A percentile compares a stretch with the other conserved stretches of the same genome.
Conservation (phyloP, 2,329 filamentous ascomycete genomes). For the Trichoderma sp. region DNA sequence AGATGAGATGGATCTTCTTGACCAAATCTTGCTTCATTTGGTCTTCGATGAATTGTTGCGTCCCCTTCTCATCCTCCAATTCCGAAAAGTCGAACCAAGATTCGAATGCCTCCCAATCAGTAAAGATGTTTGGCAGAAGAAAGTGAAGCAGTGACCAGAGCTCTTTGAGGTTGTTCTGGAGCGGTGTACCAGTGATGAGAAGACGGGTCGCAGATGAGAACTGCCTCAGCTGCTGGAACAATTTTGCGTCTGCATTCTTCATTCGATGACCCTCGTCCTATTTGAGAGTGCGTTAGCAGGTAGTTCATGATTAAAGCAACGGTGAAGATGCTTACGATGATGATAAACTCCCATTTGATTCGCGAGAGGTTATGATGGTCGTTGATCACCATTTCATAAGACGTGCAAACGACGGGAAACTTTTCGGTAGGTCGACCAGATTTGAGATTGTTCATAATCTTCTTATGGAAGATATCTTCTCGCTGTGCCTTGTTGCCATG, state of each 20-base stretch:
- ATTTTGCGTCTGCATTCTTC: constrained; percentile 92
- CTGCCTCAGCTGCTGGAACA: constrained; percentile 83
- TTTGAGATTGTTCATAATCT: constrained; percentile 67
- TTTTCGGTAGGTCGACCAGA: constrained; percentile 55
- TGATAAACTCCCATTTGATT: constrained; percentile 96
- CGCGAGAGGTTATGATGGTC: constrained; percentile 77
- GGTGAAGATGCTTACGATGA: constrained; percentile 62
- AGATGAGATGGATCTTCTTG: constrained; percentile 82
- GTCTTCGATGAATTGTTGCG: constrained; percentile 75
- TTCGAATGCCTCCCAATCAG: constrained; percentile 88
- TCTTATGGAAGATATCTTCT: constrained; percentile 68
- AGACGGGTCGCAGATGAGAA: constrained; percentile 89
- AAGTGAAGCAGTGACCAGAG: constrained; percentile 95
- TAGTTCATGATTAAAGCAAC: rapidly evolving
- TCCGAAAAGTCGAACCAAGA: constrained; percentile 97
- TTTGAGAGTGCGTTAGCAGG: not conserved
- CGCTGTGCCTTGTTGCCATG: constrained; percentile 79
- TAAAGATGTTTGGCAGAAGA: constrained; percentile 86
- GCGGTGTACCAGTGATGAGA: constrained; percentile 87
- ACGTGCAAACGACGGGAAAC: constrained; percentile 92
- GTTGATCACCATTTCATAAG: constrained; percentile 92
- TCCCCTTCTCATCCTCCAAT: constrained; percentile 75
- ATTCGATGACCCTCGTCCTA: constrained; percentile 93
- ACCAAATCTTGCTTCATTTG: constrained; percentile 54
- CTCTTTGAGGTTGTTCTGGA: constrained; percentile 94